A percentile compares a stretch with the other conserved stretches of the same genome.
These are phyloP conservation scores for Trypanosomatidae sp. DNA, from an alignment of 208 protist genomes.

Conservation along the genomic window DNA sequence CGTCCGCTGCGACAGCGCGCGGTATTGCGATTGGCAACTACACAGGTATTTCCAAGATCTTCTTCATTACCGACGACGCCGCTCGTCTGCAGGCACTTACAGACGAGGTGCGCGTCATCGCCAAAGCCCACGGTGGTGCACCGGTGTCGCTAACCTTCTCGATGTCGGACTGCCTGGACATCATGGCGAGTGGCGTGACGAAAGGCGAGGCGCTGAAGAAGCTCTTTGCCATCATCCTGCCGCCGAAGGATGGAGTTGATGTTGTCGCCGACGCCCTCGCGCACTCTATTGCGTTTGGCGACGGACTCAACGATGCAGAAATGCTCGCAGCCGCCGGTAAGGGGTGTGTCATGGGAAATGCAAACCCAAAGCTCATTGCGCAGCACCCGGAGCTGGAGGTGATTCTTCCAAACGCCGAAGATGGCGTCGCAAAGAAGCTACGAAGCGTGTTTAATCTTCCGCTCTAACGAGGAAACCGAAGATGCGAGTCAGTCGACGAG, in stretches of 20 bases:
- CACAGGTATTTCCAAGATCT: constrained; percentile 43
- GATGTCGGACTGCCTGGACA: constrained; percentile 35
- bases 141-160: constrained; percentile 36
- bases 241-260: constrained; percentile 8
- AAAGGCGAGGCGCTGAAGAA: constrained; percentile 32
- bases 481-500: background rate
- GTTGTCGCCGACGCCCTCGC: constrained; percentile 19
- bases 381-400: constrained; percentile 43
- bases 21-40: constrained; percentile 29
- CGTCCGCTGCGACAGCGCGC: background rate
- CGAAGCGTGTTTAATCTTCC: constrained; percentile 34
- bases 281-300: constrained; percentile 56
- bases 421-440: constrained; percentile 53
- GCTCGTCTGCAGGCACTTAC: constrained; percentile 10
- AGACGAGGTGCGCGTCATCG: constrained; percentile 21
- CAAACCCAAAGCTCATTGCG: constrained; percentile 35
- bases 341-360: constrained; percentile 60
- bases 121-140: constrained; percentile 1
- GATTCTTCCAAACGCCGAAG: constrained; percentile 37
- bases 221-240: constrained; percentile 23
- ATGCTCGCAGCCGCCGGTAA: constrained; percentile 47
- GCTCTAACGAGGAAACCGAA: background rate
- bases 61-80: constrained; percentile 35
- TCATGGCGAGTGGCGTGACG: constrained; percentile 34
- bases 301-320: constrained; percentile 56